Base-by-base conservation (phyloP, 352 stramenopile species). In the Pythium dissimile region DNA sequence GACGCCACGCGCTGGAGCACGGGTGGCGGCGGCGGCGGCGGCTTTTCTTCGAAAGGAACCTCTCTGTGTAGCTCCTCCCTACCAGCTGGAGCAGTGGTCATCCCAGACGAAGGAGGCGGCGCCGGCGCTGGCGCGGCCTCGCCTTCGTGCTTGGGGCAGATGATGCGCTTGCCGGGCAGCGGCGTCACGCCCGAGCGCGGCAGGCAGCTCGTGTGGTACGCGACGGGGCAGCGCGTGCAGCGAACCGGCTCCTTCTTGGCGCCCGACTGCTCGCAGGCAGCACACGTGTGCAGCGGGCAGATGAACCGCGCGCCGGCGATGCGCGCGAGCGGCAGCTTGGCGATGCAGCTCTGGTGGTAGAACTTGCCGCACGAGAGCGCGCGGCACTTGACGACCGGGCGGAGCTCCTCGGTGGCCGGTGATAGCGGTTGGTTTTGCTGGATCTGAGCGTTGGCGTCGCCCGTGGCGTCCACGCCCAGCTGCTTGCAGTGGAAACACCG, bases 401-500 rank as follows among this genome's bases (percentile, higher is more conserved):
- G 59, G 0, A 62, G 48, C 20, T 49, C 43, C 7, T 41, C 34
- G 28, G 21, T 47, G 2, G 49, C 20, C 16, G 32, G 27, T 30
- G 41, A 13, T 43, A 16, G 52, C 24, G 6, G n/a, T 39, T n/a
- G n/a, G n/a, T n/a, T n/a, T n/a, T n/a, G n/a, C n/a, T n/a, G n/a
- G n/a, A n/a, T n/a, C n/a, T n/a, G n/a, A n/a, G 41, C 13, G 4
- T 46, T 21, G 38, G 28, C 30, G 5, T 31, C 12, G n/a, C 54
- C 37, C 31, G 38, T 69, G 28, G 27, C 69, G 34, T 61, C 78
- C 32, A 32, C 72, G 10, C 81, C 79, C 16, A 54, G 57, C 27
- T 76, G 53, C 64, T 94, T 88, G 70, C 84, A 94, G 67, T 91
- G 77, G 71, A 94, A 94, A 43, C 84, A 94, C 5, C 73, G 67